Base-by-base conservation (phyloP, 257 asterid genomes). In the Capsicum rhomboideum region DNA sequence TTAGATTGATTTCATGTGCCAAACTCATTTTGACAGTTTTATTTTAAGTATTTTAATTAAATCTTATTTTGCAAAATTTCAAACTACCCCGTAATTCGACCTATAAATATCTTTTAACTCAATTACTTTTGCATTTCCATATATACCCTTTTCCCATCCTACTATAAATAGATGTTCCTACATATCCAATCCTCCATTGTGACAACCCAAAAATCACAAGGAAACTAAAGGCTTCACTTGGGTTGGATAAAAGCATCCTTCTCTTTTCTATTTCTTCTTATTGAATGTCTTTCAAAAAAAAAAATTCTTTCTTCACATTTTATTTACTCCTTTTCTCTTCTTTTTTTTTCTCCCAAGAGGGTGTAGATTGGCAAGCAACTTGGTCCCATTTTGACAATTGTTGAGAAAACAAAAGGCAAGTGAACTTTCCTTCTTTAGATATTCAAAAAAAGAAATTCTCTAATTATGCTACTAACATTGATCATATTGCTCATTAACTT, bases 381-480 rank as follows among this genome's bases (percentile, higher is more conserved):
- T 64, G 58, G 80, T 49, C 81, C 80, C 42, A 26, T 50, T 75
- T 75, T 75, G 81, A 75, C 10, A 75, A 75, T 75, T 75, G 59
- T 75, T 75, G 40, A 69, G 18, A 49, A 26, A 46, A 49, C 13
- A 75, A 64, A 8, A 75, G 81, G 81, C 61, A 50, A 26, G 81
- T 77, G 10, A 16, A 77, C 81, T 77, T 75, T 26, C 63, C 17
- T 26, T 26, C 23, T 49, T 26, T 49, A 8, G 23, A 75, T 14
- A 3, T 75, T 50, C 81, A n/a, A n/a, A n/a, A n/a, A n/a, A n/a
- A n/a, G n/a, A n/a, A n/a, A n/a, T n/a, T n/a, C 61, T 6, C 10
- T 50, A 75, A 49, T 75, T 75, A 14, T 75, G 8, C 1, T 28
- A 14, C 63, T 77, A 16, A 75, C 81, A 50, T 16, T 75, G 42